A percentile compares a stretch with the other conserved stretches of the same genome.
phyloP scores from a whole-genome alignment of 2,329 filamentous ascomycete species.

The Monilinia polystroma region DNA sequence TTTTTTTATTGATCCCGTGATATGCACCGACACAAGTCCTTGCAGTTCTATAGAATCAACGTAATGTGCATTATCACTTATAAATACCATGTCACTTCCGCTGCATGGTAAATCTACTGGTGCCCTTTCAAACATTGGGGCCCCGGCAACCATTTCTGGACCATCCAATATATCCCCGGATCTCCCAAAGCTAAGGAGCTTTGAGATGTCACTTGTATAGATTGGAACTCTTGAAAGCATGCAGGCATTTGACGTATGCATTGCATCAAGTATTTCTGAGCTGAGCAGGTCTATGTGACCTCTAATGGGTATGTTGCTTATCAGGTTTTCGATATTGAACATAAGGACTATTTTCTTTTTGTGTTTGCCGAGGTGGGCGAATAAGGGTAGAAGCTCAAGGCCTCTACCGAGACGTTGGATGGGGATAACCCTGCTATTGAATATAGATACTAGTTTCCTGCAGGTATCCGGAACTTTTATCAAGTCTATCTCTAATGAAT shows the following conservation, averaged over 20 bases:
- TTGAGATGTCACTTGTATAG: background rate
- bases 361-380: background rate
- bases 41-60: too few relatives aligned
- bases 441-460: background rate
- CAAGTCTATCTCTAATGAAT: background rate
- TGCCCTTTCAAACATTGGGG: background rate
- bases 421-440: background rate
- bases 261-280: background rate
- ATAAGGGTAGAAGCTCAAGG: background rate
- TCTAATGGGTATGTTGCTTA: background rate
- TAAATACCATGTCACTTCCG: background rate
- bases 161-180: background rate
- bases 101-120: background rate
- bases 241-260: background rate
- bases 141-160: background rate
- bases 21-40: background rate
- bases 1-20: accelerated
- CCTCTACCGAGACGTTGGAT: background rate
- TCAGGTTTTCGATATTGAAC: background rate
- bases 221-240: background rate
- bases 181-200: accelerated
- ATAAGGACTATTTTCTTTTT: background rate
- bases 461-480: background rate
- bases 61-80: background rate
- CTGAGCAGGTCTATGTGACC: background rate